phyloP scores from a whole-genome alignment of 495 filamentous ascomycete species.

The Penicillium waksmanii region DNA sequence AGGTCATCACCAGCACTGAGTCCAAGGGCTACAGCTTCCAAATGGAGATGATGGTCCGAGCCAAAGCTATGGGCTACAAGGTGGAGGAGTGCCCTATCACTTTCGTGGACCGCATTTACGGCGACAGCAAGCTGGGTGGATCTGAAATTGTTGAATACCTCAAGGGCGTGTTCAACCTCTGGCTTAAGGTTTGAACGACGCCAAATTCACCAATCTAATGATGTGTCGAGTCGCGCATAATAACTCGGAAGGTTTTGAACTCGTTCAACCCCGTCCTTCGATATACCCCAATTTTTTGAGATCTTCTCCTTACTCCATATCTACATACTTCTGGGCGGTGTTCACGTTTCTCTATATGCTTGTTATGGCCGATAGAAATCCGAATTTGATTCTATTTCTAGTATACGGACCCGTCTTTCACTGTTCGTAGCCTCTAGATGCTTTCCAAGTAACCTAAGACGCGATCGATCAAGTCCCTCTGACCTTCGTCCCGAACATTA shows the following conservation, averaged over 20 bases:
- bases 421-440: slow-evolving; percentile 32
- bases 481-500: slow-evolving; percentile 56
- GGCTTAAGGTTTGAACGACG: slow-evolving; percentile 74
- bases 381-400: slow-evolving; percentile 22
- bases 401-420: slow-evolving; percentile 13
- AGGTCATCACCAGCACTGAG: slow-evolving; percentile 82
- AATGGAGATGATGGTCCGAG: slow-evolving; percentile 97
- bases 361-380: slow-evolving; percentile 27
- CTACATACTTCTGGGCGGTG: slow-evolving; percentile 28
- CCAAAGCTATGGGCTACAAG: slow-evolving; percentile 87
- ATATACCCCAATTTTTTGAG: slow-evolving; percentile 31
- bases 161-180: slow-evolving; percentile 87
- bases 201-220: not conserved
- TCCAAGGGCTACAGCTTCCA: slow-evolving; percentile 98
- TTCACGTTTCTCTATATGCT: slow-evolving; percentile 28
- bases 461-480: slow-evolving; percentile 54
- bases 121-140: slow-evolving; percentile 92
- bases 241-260: slow-evolving; percentile 16
- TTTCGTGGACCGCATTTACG: slow-evolving; percentile 94
- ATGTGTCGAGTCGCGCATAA: slow-evolving; percentile 18
- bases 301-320: slow-evolving; percentile 18
- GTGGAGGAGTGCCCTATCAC: slow-evolving; percentile 94
- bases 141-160: slow-evolving; percentile 98
- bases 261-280: slow-evolving; percentile 23
- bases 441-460: slow-evolving; percentile 59